Percentiles rank a stretch among this genome's conserved stretches.
phyloP scores from a whole-genome alignment of 176 grass and related monocot species.

The Luzula sylvatica region DNA sequence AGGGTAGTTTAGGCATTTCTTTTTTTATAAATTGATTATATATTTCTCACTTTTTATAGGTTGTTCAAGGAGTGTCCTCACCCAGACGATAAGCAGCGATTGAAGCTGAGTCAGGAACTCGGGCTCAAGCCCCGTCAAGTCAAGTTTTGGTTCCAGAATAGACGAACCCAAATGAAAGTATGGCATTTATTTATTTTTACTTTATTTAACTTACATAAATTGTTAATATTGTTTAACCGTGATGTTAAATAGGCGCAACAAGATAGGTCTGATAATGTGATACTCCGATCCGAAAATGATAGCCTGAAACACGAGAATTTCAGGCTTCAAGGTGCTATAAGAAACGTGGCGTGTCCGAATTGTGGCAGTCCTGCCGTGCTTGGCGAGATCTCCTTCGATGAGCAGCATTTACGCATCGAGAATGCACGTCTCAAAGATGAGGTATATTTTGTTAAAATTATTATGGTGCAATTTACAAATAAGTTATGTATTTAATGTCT shows the following conservation, averaged over 20 bases:
- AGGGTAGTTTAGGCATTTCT: too few relatives aligned
- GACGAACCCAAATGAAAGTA: constrained; percentile 90
- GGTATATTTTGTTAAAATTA: constrained; percentile 19
- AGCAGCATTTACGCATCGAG: constrained; percentile 90
- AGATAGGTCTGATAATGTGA: constrained; percentile 74
- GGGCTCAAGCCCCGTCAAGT: constrained; percentile 86
- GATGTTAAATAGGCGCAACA: constrained; percentile 54
- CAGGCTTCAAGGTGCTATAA: constrained; percentile 76
- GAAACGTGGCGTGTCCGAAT: constrained; percentile 82
- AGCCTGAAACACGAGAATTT: constrained; percentile 81
- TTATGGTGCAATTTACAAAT: background rate
- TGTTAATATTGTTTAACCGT: constrained; percentile 2
- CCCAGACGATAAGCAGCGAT: constrained; percentile 95
- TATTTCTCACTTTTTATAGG: constrained; percentile 22
- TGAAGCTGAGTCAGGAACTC: constrained; percentile 93
- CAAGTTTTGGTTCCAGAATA: constrained; percentile 99
- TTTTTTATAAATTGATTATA: background rate
- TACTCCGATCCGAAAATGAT: constrained; percentile 86
- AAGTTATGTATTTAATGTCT: too few relatives aligned
- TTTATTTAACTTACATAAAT: background rate
- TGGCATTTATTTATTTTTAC: background rate
- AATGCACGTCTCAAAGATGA: constrained; percentile 91
- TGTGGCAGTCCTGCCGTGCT: constrained; percentile 89
- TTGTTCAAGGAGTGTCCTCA: constrained; percentile 98
- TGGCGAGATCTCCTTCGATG: constrained; percentile 76